These are phyloP conservation scores for Penicillium dipodomyicola DNA, from an alignment of 495 filamentous ascomycete genomes.

Conservation along the genomic window DNA sequence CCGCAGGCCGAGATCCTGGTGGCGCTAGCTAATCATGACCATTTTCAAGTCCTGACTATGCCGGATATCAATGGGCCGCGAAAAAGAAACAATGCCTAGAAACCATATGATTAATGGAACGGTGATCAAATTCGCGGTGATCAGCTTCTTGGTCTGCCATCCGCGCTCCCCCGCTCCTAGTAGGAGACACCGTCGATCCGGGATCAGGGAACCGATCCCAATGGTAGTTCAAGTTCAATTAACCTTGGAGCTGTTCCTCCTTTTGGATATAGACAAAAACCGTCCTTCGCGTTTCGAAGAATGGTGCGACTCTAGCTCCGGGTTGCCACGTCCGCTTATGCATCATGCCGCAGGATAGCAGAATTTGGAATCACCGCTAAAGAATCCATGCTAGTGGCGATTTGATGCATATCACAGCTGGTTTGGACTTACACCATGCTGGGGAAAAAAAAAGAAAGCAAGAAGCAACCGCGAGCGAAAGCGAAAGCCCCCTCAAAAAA, in stretches of 20 bases:
- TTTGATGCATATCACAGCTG: not conserved
- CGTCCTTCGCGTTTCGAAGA: not conserved
- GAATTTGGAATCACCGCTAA: not conserved
- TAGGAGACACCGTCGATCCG: constrained; percentile 24
- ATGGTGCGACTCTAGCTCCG: constrained; percentile 9
- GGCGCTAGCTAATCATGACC: constrained; percentile 3
- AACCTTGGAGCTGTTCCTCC: not conserved
- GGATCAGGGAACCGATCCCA: constrained; percentile 22
- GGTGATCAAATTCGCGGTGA: constrained; percentile 1
- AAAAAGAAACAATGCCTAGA: not conserved
- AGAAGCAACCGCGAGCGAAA: not conserved
- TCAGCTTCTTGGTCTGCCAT: constrained; percentile 1
- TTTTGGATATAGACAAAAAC: not conserved
- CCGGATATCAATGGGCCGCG: not conserved
- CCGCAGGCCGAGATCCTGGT: not conserved
- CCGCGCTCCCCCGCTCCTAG: constrained; percentile 10
- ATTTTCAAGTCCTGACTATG: not conserved
- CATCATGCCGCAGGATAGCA: constrained; percentile 4
- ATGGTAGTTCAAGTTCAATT: constrained; percentile 8
- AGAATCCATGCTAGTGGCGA: not conserved
- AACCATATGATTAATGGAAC: not conserved
- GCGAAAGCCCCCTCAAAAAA: not conserved
- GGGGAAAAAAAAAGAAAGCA: not conserved
- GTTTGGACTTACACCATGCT: not conserved
- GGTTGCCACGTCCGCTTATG: constrained; percentile 8